Conservation (phyloP, 371 early-diverging fungal species). For the Chytridium lagenaria region DNA sequence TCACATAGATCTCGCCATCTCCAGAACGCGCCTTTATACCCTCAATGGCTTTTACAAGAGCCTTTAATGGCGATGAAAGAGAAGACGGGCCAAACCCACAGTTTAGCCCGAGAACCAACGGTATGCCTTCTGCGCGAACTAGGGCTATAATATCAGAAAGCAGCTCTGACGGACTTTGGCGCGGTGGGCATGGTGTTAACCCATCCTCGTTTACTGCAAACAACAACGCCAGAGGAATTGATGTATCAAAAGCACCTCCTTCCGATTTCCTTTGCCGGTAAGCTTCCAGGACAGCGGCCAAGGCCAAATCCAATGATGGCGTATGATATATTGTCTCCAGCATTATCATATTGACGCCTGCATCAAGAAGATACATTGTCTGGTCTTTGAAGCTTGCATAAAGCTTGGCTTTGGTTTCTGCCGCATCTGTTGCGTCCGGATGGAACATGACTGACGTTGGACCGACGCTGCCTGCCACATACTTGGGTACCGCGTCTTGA, state of each 20-base stretch:
- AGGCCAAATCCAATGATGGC: not conserved
- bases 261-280: not conserved
- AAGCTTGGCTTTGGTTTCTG: not conserved
- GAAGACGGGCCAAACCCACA: conserved; percentile 9
- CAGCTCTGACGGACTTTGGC: not conserved
- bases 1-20: not conserved
- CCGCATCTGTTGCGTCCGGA: not conserved
- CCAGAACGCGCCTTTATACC: no score
- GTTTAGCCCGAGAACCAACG: not conserved
- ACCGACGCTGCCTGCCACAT: not conserved
- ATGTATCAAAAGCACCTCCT: not conserved
- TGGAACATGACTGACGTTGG: not conserved
- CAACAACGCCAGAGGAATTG: not conserved
- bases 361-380: not conserved
- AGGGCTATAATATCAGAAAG: not conserved
- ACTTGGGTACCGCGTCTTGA: not conserved
- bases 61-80: no score
- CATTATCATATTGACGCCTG: not conserved
- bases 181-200: not conserved
- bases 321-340: conserved; percentile 1
- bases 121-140: not conserved
- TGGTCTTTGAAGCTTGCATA: not conserved
- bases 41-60: no score
- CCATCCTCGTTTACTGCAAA: not conserved
- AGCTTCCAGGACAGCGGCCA: not conserved